Evolutionary conservation across 805 yeast species (phyloP).

Genomic region (Zygosaccharomyces pseudorouxii): DNA sequence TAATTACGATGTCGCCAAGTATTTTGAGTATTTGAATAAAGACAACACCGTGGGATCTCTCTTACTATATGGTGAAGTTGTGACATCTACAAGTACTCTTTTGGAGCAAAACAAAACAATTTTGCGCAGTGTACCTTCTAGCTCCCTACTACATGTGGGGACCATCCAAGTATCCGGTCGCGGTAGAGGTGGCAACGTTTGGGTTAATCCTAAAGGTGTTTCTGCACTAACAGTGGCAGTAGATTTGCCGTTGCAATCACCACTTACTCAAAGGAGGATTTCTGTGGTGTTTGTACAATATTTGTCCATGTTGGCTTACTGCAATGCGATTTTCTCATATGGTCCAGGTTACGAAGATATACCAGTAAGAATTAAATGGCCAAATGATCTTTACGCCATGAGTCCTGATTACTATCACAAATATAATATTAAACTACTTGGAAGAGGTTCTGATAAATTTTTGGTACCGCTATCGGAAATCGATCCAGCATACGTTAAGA

Average conservation of each 20-base stretch:
- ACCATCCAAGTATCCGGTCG: conserved; percentile 85
- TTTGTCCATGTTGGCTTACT: conserved; percentile 72
- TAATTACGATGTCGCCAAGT: conserved; percentile 59
- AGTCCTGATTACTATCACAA: conserved; percentile 54
- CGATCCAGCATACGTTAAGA: conserved; percentile 66
- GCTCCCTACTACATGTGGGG: conserved; percentile 45
- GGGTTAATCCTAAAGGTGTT: conserved; percentile 95
- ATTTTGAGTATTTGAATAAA: conserved; percentile 39
- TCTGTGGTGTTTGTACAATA: conserved; percentile 85
- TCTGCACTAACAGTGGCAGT: conserved; percentile 73
- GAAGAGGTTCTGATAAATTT: conserved; percentile 25
- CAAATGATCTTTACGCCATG: conserved; percentile 81
- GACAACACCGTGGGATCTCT: conserved; percentile 52
- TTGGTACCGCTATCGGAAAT: conserved; percentile 43
- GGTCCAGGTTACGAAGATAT: conserved; percentile 60
- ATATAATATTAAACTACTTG: conserved; percentile 24
- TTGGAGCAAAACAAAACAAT: conserved; percentile 67
- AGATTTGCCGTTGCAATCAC: conserved; percentile 45
- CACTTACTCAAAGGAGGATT: conserved; percentile 41
- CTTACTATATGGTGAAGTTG: conserved; percentile 77
- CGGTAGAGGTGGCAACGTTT: conserved; percentile 91
- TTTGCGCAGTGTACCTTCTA: conserved; percentile 44
- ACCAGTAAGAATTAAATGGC: conserved; percentile 91
- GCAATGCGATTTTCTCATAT: conserved; percentile 67
- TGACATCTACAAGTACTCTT: conserved; percentile 79